Percentiles rank a stretch among this genome's conserved stretches.
phyloP scores from a whole-genome alignment of 2,329 filamentous ascomycete genomes.

The Allantophomopsis cytisporea region DNA sequence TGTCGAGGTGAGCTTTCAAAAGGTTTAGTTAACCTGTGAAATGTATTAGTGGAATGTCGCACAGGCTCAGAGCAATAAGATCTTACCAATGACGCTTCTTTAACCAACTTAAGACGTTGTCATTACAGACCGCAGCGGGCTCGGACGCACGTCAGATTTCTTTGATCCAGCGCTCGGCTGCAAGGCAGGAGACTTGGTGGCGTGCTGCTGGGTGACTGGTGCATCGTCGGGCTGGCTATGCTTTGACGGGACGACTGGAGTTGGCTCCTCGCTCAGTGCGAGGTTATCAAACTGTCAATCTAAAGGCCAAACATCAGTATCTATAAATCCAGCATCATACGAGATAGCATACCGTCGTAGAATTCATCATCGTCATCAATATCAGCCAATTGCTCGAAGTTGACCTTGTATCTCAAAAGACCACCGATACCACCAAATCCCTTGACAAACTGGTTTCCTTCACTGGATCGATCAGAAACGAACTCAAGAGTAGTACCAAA shows the following conservation, averaged over 20 bases:
- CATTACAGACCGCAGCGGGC: constrained; percentile 57
- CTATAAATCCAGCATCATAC: background rate
- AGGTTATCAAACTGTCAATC: constrained; percentile 88
- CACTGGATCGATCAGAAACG: constrained; percentile 90
- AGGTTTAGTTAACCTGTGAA: too few species aligned
- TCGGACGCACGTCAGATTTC: constrained; percentile 39
- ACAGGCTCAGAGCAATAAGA: background rate
- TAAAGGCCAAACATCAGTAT: constrained; percentile 16
- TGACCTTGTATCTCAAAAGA: constrained; percentile 97
- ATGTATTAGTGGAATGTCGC: too few species aligned
- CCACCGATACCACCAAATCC: constrained; percentile 98
- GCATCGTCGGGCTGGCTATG: constrained; percentile 26
- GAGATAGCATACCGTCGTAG: constrained; percentile 45
- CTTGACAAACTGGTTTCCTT: constrained; percentile 99
- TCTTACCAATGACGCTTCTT: constrained; percentile 9
- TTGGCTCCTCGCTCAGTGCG: constrained; percentile 74
- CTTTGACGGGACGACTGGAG: constrained; percentile 41
- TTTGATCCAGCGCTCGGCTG: constrained; percentile 19
- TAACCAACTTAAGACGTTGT: constrained; percentile 26
- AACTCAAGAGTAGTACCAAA: constrained; percentile 95
- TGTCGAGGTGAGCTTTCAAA: too few species aligned
- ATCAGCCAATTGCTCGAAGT: constrained; percentile 97
- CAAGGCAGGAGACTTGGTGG: constrained; percentile 21
- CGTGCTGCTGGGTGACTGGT: constrained; percentile 27
- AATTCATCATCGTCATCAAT: constrained; percentile 88